Evolutionary conservation across 345 rosid genomes (phyloP).

Genomic region (Eutrema yunnanense): DNA sequence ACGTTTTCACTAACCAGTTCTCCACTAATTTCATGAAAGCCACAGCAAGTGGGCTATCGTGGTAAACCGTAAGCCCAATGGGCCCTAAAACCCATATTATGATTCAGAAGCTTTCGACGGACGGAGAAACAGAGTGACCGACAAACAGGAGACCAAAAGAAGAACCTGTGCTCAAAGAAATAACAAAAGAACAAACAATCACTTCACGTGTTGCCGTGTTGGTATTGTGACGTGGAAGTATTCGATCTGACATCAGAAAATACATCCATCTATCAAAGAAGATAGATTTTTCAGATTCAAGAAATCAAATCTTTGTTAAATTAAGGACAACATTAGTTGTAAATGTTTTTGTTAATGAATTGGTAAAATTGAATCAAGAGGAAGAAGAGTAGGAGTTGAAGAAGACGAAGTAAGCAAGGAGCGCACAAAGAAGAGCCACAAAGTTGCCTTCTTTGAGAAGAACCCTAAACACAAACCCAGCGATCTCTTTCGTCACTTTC

Average conservation of each 20-base stretch:
- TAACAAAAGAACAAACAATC: not conserved
- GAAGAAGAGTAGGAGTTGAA: slow-evolving; percentile 24
- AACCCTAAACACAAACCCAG: slow-evolving; percentile 54
- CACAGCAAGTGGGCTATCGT: not conserved
- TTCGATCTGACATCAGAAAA: slow-evolving; percentile 14
- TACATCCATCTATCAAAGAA: slow-evolving; percentile 10
- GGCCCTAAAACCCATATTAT: not conserved
- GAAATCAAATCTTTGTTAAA: not conserved
- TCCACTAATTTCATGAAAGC: no score
- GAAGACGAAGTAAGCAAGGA: slow-evolving; percentile 66
- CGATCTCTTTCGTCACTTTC: slow-evolving; percentile 71
- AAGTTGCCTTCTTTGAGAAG: slow-evolving; percentile 72
- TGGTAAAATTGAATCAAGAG: not conserved
- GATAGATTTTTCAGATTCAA: slow-evolving; percentile 9
- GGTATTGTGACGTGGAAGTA: slow-evolving; percentile 19
- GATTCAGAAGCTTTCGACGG: not conserved
- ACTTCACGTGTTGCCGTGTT: slow-evolving; percentile 30
- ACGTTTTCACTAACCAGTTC: no score
- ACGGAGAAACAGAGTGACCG: slow-evolving; percentile 2
- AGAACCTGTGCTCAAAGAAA: slow-evolving; percentile 10
- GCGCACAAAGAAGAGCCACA: slow-evolving; percentile 75
- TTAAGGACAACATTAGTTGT: not conserved
- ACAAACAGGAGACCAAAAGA: slow-evolving; percentile 20
- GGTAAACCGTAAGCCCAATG: not conserved
- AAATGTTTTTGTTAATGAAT: not conserved